These are phyloP conservation scores for Phytophthora palmivora DNA, from an alignment of 352 stramenopile genomes.

Conservation along the genomic window DNA sequence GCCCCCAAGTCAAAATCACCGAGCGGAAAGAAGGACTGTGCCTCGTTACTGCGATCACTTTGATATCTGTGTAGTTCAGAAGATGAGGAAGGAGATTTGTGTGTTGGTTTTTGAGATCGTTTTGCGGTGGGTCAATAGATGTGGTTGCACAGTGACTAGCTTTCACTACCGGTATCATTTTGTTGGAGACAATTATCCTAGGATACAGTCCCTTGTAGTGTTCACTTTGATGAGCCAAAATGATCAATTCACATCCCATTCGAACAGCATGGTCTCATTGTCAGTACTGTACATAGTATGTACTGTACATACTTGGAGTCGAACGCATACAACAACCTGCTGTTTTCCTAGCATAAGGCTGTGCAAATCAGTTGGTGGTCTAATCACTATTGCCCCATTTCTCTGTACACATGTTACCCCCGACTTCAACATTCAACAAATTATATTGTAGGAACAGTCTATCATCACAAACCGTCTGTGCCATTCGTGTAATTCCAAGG, in stretches of 20 bases:
- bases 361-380: conserved; percentile 2
- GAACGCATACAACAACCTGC: conserved; percentile 4
- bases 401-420: conserved; percentile 6
- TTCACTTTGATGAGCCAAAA: conserved; percentile 31
- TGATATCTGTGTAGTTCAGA: conserved; percentile 15
- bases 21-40: conserved; percentile 30
- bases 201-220: too few relatives aligned
- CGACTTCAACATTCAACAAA: neutral
- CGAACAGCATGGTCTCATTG: conserved; percentile 31
- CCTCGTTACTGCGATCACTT: conserved; percentile 20
- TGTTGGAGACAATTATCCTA: too few relatives aligned
- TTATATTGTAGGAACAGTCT: neutral
- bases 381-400: conserved; percentile 14
- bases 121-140: conserved; percentile 38
- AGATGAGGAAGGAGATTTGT: conserved; percentile 33
- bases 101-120: conserved; percentile 21
- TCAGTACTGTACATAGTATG: conserved; percentile 5
- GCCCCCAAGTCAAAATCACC: conserved; percentile 15
- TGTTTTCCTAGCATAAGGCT: conserved; percentile 32
- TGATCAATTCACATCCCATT: conserved; percentile 36
- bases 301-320: too few relatives aligned
- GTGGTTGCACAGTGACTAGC: conserved; percentile 3
- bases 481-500: neutral
- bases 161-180: too few relatives aligned
- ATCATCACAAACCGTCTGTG: conserved; percentile 9